These are phyloP conservation scores for Penicillium sumatraense DNA, from an alignment of 2,329 filamentous ascomycete genomes.

Conservation along the genomic window DNA sequence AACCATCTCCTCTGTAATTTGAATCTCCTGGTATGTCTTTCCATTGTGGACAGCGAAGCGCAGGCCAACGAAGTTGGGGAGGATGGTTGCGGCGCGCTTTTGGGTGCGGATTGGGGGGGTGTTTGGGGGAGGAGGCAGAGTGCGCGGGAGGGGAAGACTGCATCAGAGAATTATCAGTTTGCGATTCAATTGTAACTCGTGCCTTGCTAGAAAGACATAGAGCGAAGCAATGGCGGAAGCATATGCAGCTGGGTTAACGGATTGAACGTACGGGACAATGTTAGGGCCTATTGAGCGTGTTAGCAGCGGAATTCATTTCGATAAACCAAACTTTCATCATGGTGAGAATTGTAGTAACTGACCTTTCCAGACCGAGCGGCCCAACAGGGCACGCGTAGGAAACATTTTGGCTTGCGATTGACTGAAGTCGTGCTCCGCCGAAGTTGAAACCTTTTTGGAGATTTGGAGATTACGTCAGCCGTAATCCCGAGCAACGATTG, in stretches of 20 bases:
- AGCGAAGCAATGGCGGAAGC: background rate
- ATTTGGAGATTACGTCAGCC: conserved; percentile 19
- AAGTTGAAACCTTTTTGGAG: conserved; percentile 23
- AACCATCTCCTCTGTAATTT: conserved; percentile 93
- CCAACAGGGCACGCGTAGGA: conserved; percentile 68
- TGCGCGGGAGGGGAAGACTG: conserved; percentile 47
- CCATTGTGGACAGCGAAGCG: conserved; percentile 92
- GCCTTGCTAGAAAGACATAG: background rate
- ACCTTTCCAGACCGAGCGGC: conserved; percentile 91
- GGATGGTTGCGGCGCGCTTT: conserved; percentile 83
- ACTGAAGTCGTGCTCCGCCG: conserved; percentile 14
- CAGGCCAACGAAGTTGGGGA: conserved; percentile 89
- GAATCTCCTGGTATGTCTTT: conserved; percentile 80
- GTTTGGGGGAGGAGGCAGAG: conserved; percentile 61
- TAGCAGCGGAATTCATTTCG: background rate
- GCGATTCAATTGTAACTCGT: background rate
- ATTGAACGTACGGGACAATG: conserved; percentile 67
- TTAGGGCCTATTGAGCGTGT: conserved; percentile 61
- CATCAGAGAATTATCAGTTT: conserved; percentile 14
- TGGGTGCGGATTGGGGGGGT: conserved; percentile 80
- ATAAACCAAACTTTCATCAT: background rate
- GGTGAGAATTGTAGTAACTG: conserved; percentile 13
- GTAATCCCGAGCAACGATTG: background rate
- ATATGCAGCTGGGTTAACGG: background rate
- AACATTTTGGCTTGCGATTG: conserved; percentile 59